Conservation (phyloP, 805 yeast species). For the Teunomyces funiuensis region DNA sequence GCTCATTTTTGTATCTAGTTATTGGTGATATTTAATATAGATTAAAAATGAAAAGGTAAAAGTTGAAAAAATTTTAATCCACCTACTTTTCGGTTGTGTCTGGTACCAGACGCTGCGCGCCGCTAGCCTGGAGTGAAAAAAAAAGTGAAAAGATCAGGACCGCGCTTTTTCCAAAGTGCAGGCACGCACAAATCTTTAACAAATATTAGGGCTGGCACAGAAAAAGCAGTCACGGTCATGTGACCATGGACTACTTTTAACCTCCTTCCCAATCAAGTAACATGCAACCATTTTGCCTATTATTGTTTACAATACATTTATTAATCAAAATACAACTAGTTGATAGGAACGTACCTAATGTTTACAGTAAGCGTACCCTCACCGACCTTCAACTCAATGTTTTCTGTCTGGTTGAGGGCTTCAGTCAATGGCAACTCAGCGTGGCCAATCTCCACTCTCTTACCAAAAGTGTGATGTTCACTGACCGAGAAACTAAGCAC, state of each 20-base stretch:
- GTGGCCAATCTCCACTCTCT: slow-evolving; percentile 61
- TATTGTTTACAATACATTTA: slow-evolving; percentile 1
- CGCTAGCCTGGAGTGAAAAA: slow-evolving; percentile 3
- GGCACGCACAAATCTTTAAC: slow-evolving; percentile 1
- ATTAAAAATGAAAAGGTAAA: slow-evolving; percentile 10
- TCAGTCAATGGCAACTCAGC: slow-evolving; percentile 54
- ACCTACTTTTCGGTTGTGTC: slow-evolving; percentile 12
- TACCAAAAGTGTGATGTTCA: slow-evolving; percentile 72
- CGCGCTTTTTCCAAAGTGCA: not conserved
- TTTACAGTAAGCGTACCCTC: slow-evolving; percentile 44
- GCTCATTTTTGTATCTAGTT: slow-evolving; percentile 20
- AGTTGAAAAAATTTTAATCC: slow-evolving; percentile 11
- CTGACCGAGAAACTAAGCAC: slow-evolving; percentile 59
- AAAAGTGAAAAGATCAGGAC: slow-evolving; percentile 3
- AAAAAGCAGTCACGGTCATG: slow-evolving; percentile 9
- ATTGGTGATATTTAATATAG: slow-evolving; percentile 14
- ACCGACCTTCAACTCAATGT: slow-evolving; percentile 34
- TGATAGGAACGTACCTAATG: slow-evolving; percentile 22
- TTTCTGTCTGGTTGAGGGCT: slow-evolving; percentile 45
- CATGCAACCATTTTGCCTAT: too few species aligned
- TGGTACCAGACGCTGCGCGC: slow-evolving; percentile 3
- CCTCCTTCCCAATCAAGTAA: not conserved
- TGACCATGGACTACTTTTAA: not conserved
- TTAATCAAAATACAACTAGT: not conserved
- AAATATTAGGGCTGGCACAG: not conserved